phyloP scores from a whole-genome alignment of 148 eudicot genomes.

The Camellia granthamiana region DNA sequence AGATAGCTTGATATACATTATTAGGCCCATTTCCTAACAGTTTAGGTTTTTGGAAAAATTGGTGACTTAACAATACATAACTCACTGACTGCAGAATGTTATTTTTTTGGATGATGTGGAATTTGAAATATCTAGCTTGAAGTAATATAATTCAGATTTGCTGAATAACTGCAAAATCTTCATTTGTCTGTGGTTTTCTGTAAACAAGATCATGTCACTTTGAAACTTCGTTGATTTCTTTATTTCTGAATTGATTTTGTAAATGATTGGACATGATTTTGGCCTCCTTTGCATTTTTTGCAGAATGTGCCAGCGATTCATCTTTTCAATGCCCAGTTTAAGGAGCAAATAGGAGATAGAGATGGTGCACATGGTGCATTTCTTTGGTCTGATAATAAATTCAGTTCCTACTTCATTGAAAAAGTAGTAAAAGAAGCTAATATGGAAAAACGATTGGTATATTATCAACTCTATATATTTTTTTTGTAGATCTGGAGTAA shows the following conservation, averaged over 20 bases:
- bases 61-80: neutral
- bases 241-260: constrained; percentile 18
- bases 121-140: neutral
- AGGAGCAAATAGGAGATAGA: constrained; percentile 71
- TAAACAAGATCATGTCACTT: neutral
- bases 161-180: constrained; percentile 3
- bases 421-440: constrained; percentile 60
- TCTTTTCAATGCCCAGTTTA: constrained; percentile 66
- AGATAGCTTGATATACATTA: too few relatives aligned
- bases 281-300: constrained; percentile 25
- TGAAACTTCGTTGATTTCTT: constrained; percentile 14
- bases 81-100: neutral
- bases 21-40: too few relatives aligned
- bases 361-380: constrained; percentile 56
- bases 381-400: constrained; percentile 36
- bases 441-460: constrained; percentile 72
- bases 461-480: neutral
- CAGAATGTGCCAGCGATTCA: constrained; percentile 78
- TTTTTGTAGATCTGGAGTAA: constrained; percentile 1
- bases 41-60: too few relatives aligned
- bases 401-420: constrained; percentile 43
- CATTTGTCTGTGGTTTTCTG: neutral
- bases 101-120: neutral
- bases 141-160: neutral
- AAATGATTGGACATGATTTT: constrained; percentile 20